Base-by-base conservation (phyloP, 768 basidiomycete species). In the Trametes cingulata region DNA sequence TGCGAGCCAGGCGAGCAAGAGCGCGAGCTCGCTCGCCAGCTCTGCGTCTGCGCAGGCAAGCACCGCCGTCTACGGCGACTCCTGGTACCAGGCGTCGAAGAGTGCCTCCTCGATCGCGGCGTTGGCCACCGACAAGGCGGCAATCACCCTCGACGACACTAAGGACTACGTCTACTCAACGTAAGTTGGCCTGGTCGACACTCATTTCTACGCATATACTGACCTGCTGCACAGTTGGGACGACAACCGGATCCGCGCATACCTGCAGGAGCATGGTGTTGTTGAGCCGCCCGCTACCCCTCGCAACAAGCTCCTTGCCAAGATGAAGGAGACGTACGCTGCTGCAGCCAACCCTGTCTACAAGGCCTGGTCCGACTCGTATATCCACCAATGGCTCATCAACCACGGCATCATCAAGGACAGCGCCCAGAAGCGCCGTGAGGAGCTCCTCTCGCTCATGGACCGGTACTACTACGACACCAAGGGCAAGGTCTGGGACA, bases 131-230 rank as follows among this genome's bases (percentile, higher is more conserved):
- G 74, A 79, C 15, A 78, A 81, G 2, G 82, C 77, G 10, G 73
- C 71, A 8, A 75, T 77, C 22, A 75, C 75, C 25, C 71, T 93
- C 20, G 89, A 95, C 62, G 84, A 90, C 59, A 72, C 85, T 29
- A 91, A 86, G 71, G 95, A 98, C 71, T 95, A 94, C 66, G 75
- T 95, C 17, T 96, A 90, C 72, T 93, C 90, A 0, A 84, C 89
- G 0, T 97, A 37, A 58, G 69, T 60, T 2, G 4, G 4, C 22
- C 14, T 19, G 17, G 29, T 14, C 12, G 12, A 1, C 10, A 33
- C 3, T 13, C 22, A 17, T 3, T 20, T 14, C 1, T 17, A 24
- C 7, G 36, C 36, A 47, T 35, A 3, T 45, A 33, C 36, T 50
- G 6, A 53, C 25, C 14, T 7, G 12, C 14, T n/a, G 0, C 17